Evolutionary conservation across 2,329 filamentous ascomycete species (phyloP).

Genomic region (Penicillium sp.): DNA sequence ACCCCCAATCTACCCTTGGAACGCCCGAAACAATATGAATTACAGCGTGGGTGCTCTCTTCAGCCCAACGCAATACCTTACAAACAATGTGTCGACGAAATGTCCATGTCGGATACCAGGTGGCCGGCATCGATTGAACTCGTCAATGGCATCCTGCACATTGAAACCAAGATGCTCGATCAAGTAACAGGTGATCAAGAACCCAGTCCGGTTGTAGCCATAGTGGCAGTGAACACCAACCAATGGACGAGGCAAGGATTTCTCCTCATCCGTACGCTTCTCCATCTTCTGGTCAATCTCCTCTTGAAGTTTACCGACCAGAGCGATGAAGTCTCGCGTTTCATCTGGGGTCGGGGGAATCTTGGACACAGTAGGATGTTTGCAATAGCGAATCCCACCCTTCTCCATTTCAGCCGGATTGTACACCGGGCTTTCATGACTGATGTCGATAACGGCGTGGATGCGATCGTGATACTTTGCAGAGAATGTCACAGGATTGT

Average conservation of each 20-base stretch:
- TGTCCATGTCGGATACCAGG: slow-evolving; percentile 88
- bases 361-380: slow-evolving; percentile 90
- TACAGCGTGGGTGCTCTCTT: slow-evolving; percentile 45
- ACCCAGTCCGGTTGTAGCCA: slow-evolving; percentile 91
- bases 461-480: slow-evolving; percentile 66
- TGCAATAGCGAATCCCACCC: slow-evolving; percentile 72
- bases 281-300: slow-evolving; percentile 53
- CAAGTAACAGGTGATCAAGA: slow-evolving; percentile 87
- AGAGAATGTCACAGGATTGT: slow-evolving; percentile 74
- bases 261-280: slow-evolving; percentile 43
- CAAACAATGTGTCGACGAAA: slow-evolving; percentile 80
- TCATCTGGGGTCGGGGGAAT: slow-evolving; percentile 71
- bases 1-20: not conserved
- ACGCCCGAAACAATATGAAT: slow-evolving; percentile 11
- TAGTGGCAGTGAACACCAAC: slow-evolving; percentile 94
- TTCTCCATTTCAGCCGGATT: slow-evolving; percentile 70
- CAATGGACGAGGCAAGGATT: slow-evolving; percentile 41
- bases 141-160: slow-evolving; percentile 75
- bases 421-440: slow-evolving; percentile 87
- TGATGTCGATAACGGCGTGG: slow-evolving; percentile 83
- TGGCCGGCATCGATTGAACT: slow-evolving; percentile 71
- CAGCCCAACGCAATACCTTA: slow-evolving; percentile 67
- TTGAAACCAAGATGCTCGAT: slow-evolving; percentile 73
- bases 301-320: slow-evolving; percentile 61
- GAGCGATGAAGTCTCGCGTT: slow-evolving; percentile 58